phyloP scores from a whole-genome alignment of 257 asterid genomes.

The Penstemon barbatus region DNA sequence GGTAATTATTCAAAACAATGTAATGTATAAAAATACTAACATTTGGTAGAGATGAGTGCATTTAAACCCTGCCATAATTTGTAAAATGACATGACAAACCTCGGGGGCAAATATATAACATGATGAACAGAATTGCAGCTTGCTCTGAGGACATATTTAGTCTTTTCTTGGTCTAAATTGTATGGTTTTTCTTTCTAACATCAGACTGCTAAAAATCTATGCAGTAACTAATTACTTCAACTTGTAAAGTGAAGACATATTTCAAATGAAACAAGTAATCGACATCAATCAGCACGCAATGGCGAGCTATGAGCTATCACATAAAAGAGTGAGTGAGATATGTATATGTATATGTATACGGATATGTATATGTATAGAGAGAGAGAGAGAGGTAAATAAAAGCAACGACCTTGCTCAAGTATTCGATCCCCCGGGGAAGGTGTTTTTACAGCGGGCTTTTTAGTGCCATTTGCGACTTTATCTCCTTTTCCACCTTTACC shows the following conservation, averaged over 20 bases:
- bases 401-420: slow-evolving; percentile 59
- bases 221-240: slow-evolving; percentile 6
- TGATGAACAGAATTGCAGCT: neutral
- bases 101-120: neutral
- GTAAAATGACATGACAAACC: slow-evolving; percentile 3
- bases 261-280: neutral
- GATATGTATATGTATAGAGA: neutral
- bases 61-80: slow-evolving; percentile 22
- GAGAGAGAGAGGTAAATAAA: slow-evolving; percentile 10
- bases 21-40: slow-evolving; percentile 17
- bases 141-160: neutral
- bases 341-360: too few relatives aligned
- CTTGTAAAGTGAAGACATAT: slow-evolving; percentile 15
- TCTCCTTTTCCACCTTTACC: slow-evolving; percentile 66
- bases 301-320: neutral
- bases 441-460: slow-evolving; percentile 49
- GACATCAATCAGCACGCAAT: neutral
- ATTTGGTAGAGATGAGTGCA: slow-evolving; percentile 9
- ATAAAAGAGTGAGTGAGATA: neutral
- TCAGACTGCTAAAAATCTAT: neutral
- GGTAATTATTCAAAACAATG: neutral
- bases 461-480: slow-evolving; percentile 48
- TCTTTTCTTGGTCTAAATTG: neutral
- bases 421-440: slow-evolving; percentile 47
- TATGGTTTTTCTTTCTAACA: neutral